Percentiles rank a stretch among this genome's conserved stretches.
Evolutionary conservation across 2,329 filamentous ascomycete species (phyloP).

Genomic region (Truncatella angustata): DNA sequence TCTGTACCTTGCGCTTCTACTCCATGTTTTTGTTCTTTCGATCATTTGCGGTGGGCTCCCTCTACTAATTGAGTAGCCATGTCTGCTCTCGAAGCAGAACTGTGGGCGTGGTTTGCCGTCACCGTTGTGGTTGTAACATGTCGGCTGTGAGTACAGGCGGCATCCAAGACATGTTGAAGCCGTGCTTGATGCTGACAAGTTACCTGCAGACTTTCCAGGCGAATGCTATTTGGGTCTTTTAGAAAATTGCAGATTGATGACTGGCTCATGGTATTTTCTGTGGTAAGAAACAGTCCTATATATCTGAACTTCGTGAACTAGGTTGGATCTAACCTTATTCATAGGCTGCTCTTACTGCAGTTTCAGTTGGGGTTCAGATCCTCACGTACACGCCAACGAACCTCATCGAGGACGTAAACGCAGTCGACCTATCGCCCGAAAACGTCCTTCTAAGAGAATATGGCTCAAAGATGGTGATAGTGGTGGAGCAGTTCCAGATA

Average conservation of each 20-base stretch:
- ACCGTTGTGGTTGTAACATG: conserved; percentile 35
- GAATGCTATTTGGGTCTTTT: conserved; percentile 40
- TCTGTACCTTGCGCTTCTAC: background rate
- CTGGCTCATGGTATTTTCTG: conserved; percentile 51
- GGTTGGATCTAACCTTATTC: conserved; percentile 9
- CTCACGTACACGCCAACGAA: conserved; percentile 56
- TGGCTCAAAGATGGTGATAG: conserved; percentile 62
- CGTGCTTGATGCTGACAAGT: conserved; percentile 1
- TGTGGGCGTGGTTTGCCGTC: conserved; percentile 45
- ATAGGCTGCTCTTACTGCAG: conserved; percentile 48
- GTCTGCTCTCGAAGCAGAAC: conserved; percentile 32
- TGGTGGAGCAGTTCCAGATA: conserved; percentile 62
- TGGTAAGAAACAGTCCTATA: conserved; percentile 34
- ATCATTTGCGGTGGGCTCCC: background rate
- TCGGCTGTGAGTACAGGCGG: conserved; percentile 34
- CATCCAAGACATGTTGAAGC: background rate
- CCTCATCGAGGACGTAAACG: conserved; percentile 50
- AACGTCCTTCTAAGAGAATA: conserved; percentile 36
- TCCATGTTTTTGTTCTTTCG: too few species aligned
- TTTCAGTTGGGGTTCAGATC: conserved; percentile 56
- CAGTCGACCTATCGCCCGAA: conserved; percentile 40
- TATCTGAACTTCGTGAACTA: background rate
- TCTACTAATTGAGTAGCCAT: conserved; percentile 1
- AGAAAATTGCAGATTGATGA: conserved; percentile 54
- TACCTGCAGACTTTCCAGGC: conserved; percentile 33